Evolutionary conservation across 345 rosid genomes (phyloP).

Genomic region (Nephelium lappaceum): DNA sequence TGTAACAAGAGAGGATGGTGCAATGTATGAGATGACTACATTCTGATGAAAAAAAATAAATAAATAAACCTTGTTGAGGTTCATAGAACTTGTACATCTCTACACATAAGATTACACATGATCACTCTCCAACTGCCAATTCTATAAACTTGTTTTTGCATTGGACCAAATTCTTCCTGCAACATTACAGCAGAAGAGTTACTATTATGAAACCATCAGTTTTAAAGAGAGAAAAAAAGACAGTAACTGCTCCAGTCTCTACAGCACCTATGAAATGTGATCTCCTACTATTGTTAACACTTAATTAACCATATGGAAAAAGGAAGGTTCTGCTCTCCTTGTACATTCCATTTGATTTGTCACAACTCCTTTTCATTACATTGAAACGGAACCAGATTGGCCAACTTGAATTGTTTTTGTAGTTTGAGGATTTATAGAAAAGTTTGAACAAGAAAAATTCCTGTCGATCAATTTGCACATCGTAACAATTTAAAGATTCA

Average conservation of each 20-base stretch:
- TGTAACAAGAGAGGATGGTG: not conserved
- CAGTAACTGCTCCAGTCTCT: not conserved
- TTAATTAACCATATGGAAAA: not conserved
- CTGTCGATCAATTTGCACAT: too few species aligned
- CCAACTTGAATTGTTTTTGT: not conserved
- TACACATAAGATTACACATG: not conserved
- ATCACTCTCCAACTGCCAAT: not conserved
- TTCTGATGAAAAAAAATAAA: not conserved
- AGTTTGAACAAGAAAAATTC: not conserved
- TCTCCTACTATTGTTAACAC: not conserved
- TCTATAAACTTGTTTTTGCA: not conserved
- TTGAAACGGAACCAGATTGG: not conserved
- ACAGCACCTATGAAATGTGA: not conserved
- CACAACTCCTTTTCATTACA: not conserved
- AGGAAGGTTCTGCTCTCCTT: not conserved
- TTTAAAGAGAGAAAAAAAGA: not conserved
- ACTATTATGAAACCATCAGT: not conserved
- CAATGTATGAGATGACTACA: constrained; percentile 3
- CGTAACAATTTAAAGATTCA: too few species aligned
- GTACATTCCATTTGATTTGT: too few species aligned
- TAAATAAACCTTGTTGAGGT: not conserved
- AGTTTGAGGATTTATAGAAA: not conserved
- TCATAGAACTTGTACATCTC: constrained; percentile 16
- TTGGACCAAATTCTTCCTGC: constrained; percentile 16
- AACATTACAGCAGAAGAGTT: not conserved